Base-by-base conservation (phyloP, 306 rosid genomes). In the Geum urbanum region DNA sequence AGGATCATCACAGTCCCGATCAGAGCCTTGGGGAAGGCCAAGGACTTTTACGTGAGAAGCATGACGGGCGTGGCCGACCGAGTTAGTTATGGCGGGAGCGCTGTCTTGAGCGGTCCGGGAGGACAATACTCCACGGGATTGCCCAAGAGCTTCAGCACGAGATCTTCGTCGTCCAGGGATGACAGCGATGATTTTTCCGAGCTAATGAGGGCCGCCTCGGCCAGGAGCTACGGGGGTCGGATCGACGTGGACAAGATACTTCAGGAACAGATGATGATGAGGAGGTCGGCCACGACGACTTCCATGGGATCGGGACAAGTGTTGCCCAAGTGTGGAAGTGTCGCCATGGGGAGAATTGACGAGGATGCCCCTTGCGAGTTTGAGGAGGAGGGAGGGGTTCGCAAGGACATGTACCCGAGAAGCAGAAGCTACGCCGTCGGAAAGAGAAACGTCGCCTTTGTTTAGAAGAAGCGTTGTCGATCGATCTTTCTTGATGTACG, bases 151-250 rank as follows among this genome's bases (percentile, higher is more conserved):
- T 83, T 73, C 76, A 91, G 97, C 56, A 62, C 65, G 0, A 78
- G 71, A 48, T 71, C 92, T 47, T 71, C 92, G 0, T 65, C 89
- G 0, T 40, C 89, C 13, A 67, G 81, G 78, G 78, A 77, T 35
- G 88, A 52, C 0, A 14, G 18, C 45, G 96, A 90, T 8, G 97
- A 91, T 77, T 86, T 60, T 20, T 52, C 84, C 0, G 97, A 91
- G 69, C 90, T 91, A 11, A 20, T 91, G 18, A 80, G 97, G 72
- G 97, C 91, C 0, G 96, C 97, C 7, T 91, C 97, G 0, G 88
- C 86, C 3, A 80, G 90, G 58, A 84, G 83, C 59, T 20, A 81
- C 74, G 80, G 51, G 6, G 71, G 75, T 24, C 64, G 81, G 57
- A 81, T 91, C 60, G 91, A 91, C 20, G 50, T 91, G 66, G 88